Percentiles rank a stretch among this genome's conserved stretches.
These are phyloP conservation scores for Candida alai DNA, from an alignment of 805 yeast species.

Conservation along the genomic window DNA sequence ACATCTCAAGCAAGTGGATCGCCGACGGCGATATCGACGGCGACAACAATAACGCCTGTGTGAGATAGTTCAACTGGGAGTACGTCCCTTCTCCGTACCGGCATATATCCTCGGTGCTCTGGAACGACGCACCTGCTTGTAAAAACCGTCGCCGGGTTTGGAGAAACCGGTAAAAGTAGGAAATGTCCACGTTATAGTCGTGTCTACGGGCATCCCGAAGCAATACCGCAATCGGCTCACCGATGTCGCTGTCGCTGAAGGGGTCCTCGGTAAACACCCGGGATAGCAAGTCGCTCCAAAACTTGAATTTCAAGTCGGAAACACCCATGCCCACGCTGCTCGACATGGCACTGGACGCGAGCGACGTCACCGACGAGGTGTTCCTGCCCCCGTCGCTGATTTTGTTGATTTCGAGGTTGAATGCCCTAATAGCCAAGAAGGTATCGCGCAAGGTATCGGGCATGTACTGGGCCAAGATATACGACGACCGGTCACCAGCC, in stretches of 20 bases:
- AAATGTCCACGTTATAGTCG: constrained; percentile 48
- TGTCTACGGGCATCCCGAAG: constrained; percentile 49
- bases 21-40: constrained; percentile 56
- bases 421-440: constrained; percentile 59
- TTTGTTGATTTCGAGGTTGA: constrained; percentile 60
- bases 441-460: constrained; percentile 63
- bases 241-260: constrained; percentile 32
- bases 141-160: constrained; percentile 55
- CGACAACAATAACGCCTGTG: constrained; percentile 57
- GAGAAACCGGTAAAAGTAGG: constrained; percentile 56
- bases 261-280: constrained; percentile 38
- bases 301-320: constrained; percentile 56
- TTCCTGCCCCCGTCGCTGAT: constrained; percentile 32
- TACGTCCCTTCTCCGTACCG: constrained; percentile 77
- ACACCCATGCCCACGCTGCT: constrained; percentile 37
- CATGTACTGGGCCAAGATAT: constrained; percentile 61
- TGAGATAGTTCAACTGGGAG: constrained; percentile 68
- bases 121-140: constrained; percentile 39
- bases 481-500: constrained; percentile 58
- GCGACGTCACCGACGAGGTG: constrained; percentile 21
- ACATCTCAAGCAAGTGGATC: constrained; percentile 43
- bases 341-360: constrained; percentile 28
- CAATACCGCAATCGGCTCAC: constrained; percentile 65
- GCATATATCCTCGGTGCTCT: constrained; percentile 54
- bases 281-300: constrained; percentile 65